These are phyloP conservation scores for Aspergillus tubingensis DNA, from an alignment of 2,329 filamentous ascomycete species.

Conservation along the genomic window DNA sequence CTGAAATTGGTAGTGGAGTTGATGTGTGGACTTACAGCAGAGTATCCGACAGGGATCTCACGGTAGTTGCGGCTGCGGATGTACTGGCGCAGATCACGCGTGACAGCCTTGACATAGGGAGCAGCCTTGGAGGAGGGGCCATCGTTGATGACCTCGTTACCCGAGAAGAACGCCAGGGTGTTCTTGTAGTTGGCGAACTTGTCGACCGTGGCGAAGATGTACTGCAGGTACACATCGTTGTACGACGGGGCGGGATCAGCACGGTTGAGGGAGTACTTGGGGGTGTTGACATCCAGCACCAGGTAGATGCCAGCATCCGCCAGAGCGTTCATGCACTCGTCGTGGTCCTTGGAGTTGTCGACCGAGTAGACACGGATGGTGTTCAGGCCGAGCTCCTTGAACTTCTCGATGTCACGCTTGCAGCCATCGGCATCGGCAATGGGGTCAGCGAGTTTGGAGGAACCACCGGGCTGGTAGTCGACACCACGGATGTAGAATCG, in stretches of 20 bases:
- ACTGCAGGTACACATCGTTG: constrained; percentile 82
- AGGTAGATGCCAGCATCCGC: constrained; percentile 88
- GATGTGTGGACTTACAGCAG: constrained; percentile 42
- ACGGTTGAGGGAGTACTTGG: constrained; percentile 84
- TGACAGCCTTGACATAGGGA: constrained; percentile 76
- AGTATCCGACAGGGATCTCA: constrained; percentile 72
- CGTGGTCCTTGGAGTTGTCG: constrained; percentile 80
- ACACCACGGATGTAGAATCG: constrained; percentile 57
- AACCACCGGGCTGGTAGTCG: constrained; percentile 68
- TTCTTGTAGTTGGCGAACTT: constrained; percentile 81
- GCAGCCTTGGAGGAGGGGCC: constrained; percentile 65
- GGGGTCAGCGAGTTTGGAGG: constrained; percentile 68
- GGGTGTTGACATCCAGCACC: constrained; percentile 89
- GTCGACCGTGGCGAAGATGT: constrained; percentile 85
- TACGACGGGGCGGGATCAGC: constrained; percentile 72
- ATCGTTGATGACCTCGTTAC: constrained; percentile 78
- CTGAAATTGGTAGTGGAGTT: background rate
- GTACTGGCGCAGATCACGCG: constrained; percentile 74
- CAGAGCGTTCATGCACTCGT: constrained; percentile 79
- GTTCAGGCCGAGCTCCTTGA: constrained; percentile 86
- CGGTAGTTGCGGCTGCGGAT: constrained; percentile 64
- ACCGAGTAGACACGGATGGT: constrained; percentile 90
- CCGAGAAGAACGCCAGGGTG: constrained; percentile 82
- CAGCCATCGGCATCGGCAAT: constrained; percentile 71
- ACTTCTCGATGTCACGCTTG: constrained; percentile 76